Evolutionary conservation across 192 early-diverging fungal genomes (phyloP).

Genomic region (Kappamyces sp.): DNA sequence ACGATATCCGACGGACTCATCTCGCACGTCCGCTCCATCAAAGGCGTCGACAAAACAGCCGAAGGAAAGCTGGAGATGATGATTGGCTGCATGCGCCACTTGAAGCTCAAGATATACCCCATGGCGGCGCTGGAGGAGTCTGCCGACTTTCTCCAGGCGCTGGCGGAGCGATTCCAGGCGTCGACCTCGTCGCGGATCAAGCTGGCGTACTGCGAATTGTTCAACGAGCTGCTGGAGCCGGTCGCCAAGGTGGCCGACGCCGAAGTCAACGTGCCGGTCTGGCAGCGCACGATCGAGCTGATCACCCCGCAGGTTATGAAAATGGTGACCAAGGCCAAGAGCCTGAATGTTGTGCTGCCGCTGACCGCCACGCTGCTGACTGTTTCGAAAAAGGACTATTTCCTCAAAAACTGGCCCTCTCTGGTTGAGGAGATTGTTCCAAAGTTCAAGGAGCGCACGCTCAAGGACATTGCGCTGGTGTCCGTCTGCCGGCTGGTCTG

Average conservation of each 20-base stretch:
- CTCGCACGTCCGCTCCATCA: conserved; percentile 61
- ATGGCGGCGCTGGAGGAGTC: conserved; percentile 90
- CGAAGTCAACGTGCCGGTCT: conserved; percentile 91
- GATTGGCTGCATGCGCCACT: conserved; percentile 83
- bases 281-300: conserved; percentile 87
- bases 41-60: conserved; percentile 21
- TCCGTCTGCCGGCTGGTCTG: conserved; percentile 80
- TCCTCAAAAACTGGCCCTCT: conserved; percentile 66
- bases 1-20: conserved; percentile 93
- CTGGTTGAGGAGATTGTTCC: conserved; percentile 36
- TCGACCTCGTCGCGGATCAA: conserved; percentile 71
- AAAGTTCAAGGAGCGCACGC: conserved; percentile 22
- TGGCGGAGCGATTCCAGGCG: conserved; percentile 80
- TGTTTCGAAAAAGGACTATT: conserved; percentile 85
- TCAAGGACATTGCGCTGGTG: conserved; percentile 61
- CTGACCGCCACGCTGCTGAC: conserved; percentile 84
- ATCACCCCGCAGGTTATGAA: conserved; percentile 85
- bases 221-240: conserved; percentile 87
- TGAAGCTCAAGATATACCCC: conserved; percentile 92
- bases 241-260: conserved; percentile 79
- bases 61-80: conserved; percentile 81
- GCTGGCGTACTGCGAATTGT: conserved; percentile 83
- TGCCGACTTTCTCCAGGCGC: conserved; percentile 86
- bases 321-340: conserved; percentile 82
- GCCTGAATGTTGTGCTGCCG: conserved; percentile 71